Base-by-base conservation (phyloP, 2,329 filamentous ascomycete species). In the Aspergillus floridensis region DNA sequence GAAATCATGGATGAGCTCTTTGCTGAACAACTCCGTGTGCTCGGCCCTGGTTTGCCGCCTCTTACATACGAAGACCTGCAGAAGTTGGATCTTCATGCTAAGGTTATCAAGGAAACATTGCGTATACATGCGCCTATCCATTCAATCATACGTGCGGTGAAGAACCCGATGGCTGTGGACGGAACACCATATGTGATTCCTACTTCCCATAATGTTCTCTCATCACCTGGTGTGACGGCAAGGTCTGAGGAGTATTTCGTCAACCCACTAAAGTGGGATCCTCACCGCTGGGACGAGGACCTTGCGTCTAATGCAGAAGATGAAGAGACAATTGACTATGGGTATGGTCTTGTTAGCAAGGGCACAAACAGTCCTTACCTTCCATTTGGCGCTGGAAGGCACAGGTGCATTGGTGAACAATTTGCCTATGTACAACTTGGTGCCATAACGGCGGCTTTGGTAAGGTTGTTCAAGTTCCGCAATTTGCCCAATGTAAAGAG, bases 381-480 rank as follows among this genome's bases (percentile, higher is more conserved):
- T 51, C 93, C 93, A 2, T 98, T 98, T 72, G 93, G 93, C 59
- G 93, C 93, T 31, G 93, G 93, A 47, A 84, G 93, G 66, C 93
- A 98, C 78, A 84, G 93, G 66, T 98, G 93, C 78, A 97, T 98
- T 72, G 93, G 93, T 65, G 93, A 98, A 82, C 92, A 96, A 72
- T 98, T 97, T 75, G 93, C 93, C 67, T 96, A 96, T 74, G 83
- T 96, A 59, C 93, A 98, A 79, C 82, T 98, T 63, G 89, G 93
- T 73, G 92, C 91, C 49, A 96, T 98, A 66, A 81, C 88, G 12
- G 91, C 88, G 53, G 87, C 87, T 59, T 79, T 93, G 65, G 89
- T 96, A 46, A 84, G 92, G 53, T 74, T 86, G 56, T 91, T 96
- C 80, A 93, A 91, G 80, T 86, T 96, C 74, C 82, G 83, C 71